These are phyloP conservation scores for Plenodomus lindquistii DNA, from an alignment of 2,329 filamentous ascomycete species.

Conservation along the genomic window DNA sequence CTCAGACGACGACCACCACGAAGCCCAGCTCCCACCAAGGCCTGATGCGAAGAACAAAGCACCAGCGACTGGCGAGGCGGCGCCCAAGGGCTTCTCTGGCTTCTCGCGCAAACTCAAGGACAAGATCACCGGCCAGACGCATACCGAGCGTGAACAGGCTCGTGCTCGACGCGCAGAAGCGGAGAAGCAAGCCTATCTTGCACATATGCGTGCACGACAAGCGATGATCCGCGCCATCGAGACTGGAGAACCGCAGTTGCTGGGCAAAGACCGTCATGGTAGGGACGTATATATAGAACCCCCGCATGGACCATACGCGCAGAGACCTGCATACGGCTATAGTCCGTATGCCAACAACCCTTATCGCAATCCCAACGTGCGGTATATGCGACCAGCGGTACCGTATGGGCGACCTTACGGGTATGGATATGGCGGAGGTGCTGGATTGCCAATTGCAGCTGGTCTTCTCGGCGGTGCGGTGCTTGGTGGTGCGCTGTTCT, in stretches of 20 bases:
- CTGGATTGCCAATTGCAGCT: constrained; percentile 41
- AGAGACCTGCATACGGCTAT: constrained; percentile 45
- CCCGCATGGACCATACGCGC: constrained; percentile 44
- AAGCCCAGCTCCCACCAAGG: constrained; percentile 10
- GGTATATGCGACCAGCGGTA: constrained; percentile 54
- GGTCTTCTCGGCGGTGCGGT: constrained; percentile 41
- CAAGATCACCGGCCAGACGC: constrained; percentile 60
- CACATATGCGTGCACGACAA: constrained; percentile 55
- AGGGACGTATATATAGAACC: constrained; percentile 63
- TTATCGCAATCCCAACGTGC: constrained; percentile 54
- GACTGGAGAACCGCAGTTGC: constrained; percentile 60
- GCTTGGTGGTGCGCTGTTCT: constrained; percentile 37
- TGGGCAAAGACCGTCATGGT: constrained; percentile 59
- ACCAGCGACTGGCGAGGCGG: constrained; percentile 12
- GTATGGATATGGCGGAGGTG: constrained; percentile 44
- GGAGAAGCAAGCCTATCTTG: constrained; percentile 57
- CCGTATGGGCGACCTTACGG: constrained; percentile 51
- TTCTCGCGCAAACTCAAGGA: constrained; percentile 64
- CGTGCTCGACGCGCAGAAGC: constrained; percentile 53
- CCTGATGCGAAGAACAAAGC: constrained; percentile 9
- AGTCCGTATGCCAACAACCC: constrained; percentile 52
- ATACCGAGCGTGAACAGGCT: constrained; percentile 56
- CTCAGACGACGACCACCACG: constrained; percentile 35
- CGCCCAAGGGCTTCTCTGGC: constrained; percentile 45
- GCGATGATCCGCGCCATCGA: constrained; percentile 57